Conservation (phyloP, 805 yeast species). For the Pichia sporocuriosa region DNA sequence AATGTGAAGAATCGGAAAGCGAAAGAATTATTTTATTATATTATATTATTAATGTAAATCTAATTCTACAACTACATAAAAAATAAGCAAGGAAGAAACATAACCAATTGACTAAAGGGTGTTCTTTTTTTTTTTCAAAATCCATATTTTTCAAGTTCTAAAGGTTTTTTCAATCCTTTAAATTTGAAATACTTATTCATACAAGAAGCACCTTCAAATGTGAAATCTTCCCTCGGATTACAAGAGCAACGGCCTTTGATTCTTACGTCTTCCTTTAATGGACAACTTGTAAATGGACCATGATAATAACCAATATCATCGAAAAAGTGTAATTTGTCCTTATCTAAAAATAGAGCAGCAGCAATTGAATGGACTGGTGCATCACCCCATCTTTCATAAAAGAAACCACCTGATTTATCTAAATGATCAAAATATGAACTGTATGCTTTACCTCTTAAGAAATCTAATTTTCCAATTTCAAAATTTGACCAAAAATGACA, state of each 20-base stretch:
- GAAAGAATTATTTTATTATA: too few relatives aligned
- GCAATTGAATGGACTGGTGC: constrained; percentile 89
- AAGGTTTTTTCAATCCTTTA: constrained; percentile 49
- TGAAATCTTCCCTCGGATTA: constrained; percentile 63
- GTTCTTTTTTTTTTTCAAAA: too few relatives aligned
- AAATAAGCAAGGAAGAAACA: too few relatives aligned
- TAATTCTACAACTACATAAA: too few relatives aligned
- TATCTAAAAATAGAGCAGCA: constrained; percentile 66
- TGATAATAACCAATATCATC: constrained; percentile 81
- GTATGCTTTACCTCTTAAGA: constrained; percentile 70
- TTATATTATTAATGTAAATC: too few relatives aligned
- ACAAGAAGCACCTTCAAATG: constrained; percentile 68
- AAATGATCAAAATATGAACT: constrained; percentile 60
- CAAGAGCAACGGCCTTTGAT: constrained; percentile 60
- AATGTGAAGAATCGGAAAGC: too few relatives aligned
- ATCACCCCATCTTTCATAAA: constrained; percentile 90
- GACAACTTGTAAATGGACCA: constrained; percentile 74
- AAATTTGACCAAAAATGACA: constrained; percentile 92
- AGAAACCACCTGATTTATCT: constrained; percentile 79
- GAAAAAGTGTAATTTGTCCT: constrained; percentile 67
- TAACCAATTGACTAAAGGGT: too few relatives aligned
- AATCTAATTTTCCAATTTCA: constrained; percentile 65
- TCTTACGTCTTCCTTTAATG: constrained; percentile 55
- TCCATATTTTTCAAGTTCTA: constrained; percentile 53
- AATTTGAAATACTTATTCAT: constrained; percentile 52